Base-by-base conservation (phyloP, 495 filamentous ascomycete species). In the Penicillium egyptiacum region DNA sequence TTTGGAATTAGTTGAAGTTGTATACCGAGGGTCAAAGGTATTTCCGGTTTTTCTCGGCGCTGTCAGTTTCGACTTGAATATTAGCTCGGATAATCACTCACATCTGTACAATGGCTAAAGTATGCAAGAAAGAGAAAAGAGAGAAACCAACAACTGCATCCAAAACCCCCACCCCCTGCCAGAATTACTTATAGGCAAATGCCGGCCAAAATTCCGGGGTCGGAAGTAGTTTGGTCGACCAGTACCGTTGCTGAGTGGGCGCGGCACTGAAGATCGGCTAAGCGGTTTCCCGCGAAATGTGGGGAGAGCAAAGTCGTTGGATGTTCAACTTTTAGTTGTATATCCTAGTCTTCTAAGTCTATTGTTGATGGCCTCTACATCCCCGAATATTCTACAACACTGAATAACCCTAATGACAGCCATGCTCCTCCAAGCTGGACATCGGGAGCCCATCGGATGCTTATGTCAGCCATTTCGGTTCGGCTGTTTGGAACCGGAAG, bases 231-330 rank as follows among this genome's bases (percentile, higher is more conserved):
- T 43, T 26, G 45, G 40, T 65, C 14, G 53, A 50, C 37, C 61
- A 70, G 48, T 62, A 57, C 64, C 65, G 61, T 66, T 41, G 46
- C 55, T 47, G 56, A 50, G 49, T 50, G 55, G 61, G 58, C 55
- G 68, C 73, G 71, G 72, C 72, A 75, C 43, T 63, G 66, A 58
- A 67, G 70, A 75, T 77, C 75, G 75, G 75, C 70, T 78, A 78
- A 73, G 69, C 63, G 59, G 64, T 75, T 67, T 65, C 44, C 74
- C 74, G 72, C 62, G 50, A 39, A 65, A 55, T 59, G 63, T 60
- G 55, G 55, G 41, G 50, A 42, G 30, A 28, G 26, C 26, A 10
- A 12, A 1, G 10, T 11, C 22, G 25, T 30, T 47, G 26, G 23
- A 47, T 37, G 33, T 5, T 37, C 33, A 37, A 37, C 14, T 37